Evolutionary conservation across 1,284 basidiomycete genomes (phyloP), one percentile per base, ranked within the genome.

Genomic region (Malassezia obtusa): DNA sequence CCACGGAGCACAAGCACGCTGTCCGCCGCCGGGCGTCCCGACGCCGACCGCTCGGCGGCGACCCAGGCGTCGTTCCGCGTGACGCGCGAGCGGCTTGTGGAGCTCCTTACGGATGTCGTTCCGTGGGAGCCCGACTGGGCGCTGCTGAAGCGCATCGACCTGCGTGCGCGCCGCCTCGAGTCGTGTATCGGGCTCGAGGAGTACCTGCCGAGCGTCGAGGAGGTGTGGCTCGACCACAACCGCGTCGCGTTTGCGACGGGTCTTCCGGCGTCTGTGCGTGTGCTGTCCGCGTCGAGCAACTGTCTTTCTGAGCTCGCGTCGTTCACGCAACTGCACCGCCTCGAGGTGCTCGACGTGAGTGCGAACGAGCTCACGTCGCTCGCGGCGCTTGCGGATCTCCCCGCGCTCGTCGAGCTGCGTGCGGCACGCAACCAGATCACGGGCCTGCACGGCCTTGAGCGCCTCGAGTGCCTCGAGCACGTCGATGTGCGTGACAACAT

Each of bases 71-170:
- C 90, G 25, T 98, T 98, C 72, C 87, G 83, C 17, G 83, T 95
- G 26, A 82, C 89, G 9, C 87, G 88, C 68, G 91, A 95, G 74
- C 82, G 83, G 40, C 81, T 98, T 2, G 84, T 98, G 1, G 82
- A 89, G 74, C 82, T 89, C 59, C 88, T 98, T 68, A 96, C 91
- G 37, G 91, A 96, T 68, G 84, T 91, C 12, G 86, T 91, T 71
- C 89, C 91, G 1, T 95, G 89, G 76, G 87, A 91, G 71, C 89
- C 90, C 15, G 81, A 89, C 72, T 98, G 92, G 92, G 89, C 95
- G 63, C 78, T 82, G 41, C 76, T 98, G 60, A 78, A 73, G 50
- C 76, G 77, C 14, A 84, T 98, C 61, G 84, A 96, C 71, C 77
- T 98, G 63, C 84, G 84, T 33, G 78, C 79, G 46, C 85, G 85